Evolutionary conservation across 2,329 filamentous ascomycete genomes (phyloP), one percentile per base, ranked within the genome.

Genomic region (Chaetomiaceae sp.): DNA sequence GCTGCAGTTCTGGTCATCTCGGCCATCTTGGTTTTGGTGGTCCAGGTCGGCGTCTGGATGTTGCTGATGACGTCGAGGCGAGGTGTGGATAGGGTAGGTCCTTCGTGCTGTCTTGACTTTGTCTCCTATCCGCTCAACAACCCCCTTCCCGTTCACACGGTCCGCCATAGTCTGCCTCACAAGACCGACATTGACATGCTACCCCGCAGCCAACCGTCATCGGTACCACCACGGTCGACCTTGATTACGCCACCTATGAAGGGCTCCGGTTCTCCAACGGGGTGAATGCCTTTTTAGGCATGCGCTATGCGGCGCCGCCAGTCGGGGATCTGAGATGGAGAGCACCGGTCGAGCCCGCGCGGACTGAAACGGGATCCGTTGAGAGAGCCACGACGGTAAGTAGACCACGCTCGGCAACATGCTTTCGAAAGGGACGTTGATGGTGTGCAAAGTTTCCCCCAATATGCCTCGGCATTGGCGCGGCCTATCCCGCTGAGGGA

Each of bases 271-370:
- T 74, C 4, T 57, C 62, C 21, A 69, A 63, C 25, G 69, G 68
- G n/a, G 67, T 79, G 27, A 69, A 69, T 45, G 67, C 75, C 59
- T 79, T 72, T 60, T 66, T 75, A 3, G 75, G 75, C 11, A 66
- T 77, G 64, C 75, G 77, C 38, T 82, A 75, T 62, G 79, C 79
- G 10, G 69, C 72, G 13, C 68, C 78, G n/a, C 78, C 79, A 5
- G 51, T 75, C 0, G 75, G 72, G 2, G 67, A 77, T 34, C 66
- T 79, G 30, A 71, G 79, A 48, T 82, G 76, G 69, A 67, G 73
- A 23, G 73, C 76, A 16, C 79, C 79, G 0, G 65, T 69, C 14
- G 67, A 73, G 30, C 78, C 78, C 3, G 65, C 63, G 2, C 65
- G 54, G 3, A 62, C 65, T 10, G 54, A 20, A 6, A 5, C 18